Evolutionary conservation across 352 stramenopile species (phyloP), one percentile per base, ranked within the genome.

Genomic region (Porosira glacialis): DNA sequence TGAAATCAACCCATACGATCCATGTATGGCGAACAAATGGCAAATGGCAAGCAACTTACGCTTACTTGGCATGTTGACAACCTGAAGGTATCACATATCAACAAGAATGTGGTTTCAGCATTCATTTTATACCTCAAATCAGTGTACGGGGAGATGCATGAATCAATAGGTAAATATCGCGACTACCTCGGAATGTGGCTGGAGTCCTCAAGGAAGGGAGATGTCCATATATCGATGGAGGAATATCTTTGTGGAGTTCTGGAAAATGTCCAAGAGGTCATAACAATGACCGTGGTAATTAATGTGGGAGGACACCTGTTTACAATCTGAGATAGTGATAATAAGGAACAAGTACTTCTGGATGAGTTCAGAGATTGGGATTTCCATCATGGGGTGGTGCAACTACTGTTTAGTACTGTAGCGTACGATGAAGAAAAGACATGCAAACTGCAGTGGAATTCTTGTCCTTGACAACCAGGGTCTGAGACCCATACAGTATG

Each of bases 1-100:
- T 22, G 17, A 11, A 4, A 2, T 45, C 17, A 45, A 45, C 38
- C 13, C 13, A n/a, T 17, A 45, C 30, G 38, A 22, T n/a, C 38
- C 38, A 10, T 45, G 38, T 45, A n/a, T 45, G 38, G 38, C 38
- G 2, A 45, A 17, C 38, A 45, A 17, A 45, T 24, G 38, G 38
- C 22, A 2, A 2, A n/a, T n/a, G 22, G 17, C 22, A 4, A 45
- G 4, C 30, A 36, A n/a, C 17, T 45, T 4, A 22, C 38, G 2
- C 3, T 45, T 4, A 8, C 2, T n/a, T 45, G 13, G 13, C 38
- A 45, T 45, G 38, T 45, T 24, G 38, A 45, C 10, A 10, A 45
- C 38, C 38, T 45, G 38, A 45, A 45, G 13, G 10, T 36, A 10
- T 45, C 38, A 4, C 38, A 45, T 45, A 10, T 24, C 13, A 10